A percentile compares a stretch with the other conserved stretches of the same genome.
Conservation (phyloP, 176 grass and related monocot species). For the barley (Hordeum vulgare) region MorexV3_pseudomolecules_assembly NC_058520.1:23204766-23205265, state of each 20-base stretch:
- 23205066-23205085: conserved; percentile 19
- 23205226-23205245: not conserved
- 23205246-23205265: not conserved
- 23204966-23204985: not conserved
- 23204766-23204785: conserved; percentile 11
- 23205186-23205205: not conserved
- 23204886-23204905: not conserved
- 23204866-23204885: conserved; percentile 14
- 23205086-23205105: not conserved
- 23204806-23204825: conserved; percentile 16
- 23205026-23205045: conserved; percentile 18
- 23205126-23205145: not conserved
- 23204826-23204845: not conserved
- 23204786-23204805: not conserved
- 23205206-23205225: not conserved
- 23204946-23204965: conserved; percentile 10
- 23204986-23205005: conserved; percentile 31
- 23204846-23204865: conserved; percentile 21
- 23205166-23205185: not conserved
- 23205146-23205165: not conserved
- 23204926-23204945: not conserved
- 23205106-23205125: conserved; percentile 8
- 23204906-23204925: not conserved
- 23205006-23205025: conserved; percentile 6
- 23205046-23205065: not conserved